Percentiles rank a stretch among this genome's conserved stretches.
Evolutionary conservation across 106 monocot species (phyloP).

Genomic region (Acanthochlamys bracteata): DNA sequence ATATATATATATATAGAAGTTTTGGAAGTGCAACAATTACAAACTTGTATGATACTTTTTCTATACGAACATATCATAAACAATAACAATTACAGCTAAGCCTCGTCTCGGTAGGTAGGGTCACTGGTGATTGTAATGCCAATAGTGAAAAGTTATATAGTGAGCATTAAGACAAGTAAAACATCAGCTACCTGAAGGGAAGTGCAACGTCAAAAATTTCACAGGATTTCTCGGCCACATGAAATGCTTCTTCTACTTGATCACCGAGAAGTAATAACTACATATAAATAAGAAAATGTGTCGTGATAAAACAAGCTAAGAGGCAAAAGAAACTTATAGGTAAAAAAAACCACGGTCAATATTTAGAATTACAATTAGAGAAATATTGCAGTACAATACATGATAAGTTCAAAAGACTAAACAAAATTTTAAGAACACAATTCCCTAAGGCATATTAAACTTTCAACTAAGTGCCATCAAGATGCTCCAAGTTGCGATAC

Average conservation of each 20-base stretch:
- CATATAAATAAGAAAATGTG: slow-evolving; percentile 25
- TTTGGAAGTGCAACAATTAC: background rate
- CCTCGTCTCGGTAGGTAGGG: background rate
- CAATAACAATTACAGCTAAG: background rate
- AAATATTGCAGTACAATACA: too few relatives aligned
- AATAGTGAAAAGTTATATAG: background rate
- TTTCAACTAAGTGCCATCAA: too few relatives aligned
- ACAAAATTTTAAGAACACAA: too few relatives aligned
- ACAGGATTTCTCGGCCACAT: slow-evolving; percentile 48
- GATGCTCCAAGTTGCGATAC: too few relatives aligned
- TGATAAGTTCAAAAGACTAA: too few relatives aligned
- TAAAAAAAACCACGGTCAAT: too few relatives aligned
- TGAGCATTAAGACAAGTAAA: slow-evolving; percentile 4
- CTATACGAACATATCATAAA: background rate
- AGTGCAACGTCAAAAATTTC: slow-evolving; percentile 21
- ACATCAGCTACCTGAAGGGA: slow-evolving; percentile 91
- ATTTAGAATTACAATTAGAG: too few relatives aligned
- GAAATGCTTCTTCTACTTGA: slow-evolving; percentile 52
- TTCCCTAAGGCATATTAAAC: too few relatives aligned
- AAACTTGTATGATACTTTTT: background rate
- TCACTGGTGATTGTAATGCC: background rate
- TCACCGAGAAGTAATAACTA: slow-evolving; percentile 78
- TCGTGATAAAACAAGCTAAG: background rate
- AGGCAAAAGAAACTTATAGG: too few relatives aligned
- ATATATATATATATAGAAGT: background rate